These are phyloP conservation scores for Botrytis squamosa DNA, from an alignment of 2,329 filamentous ascomycete genomes.

Conservation along the genomic window DNA sequence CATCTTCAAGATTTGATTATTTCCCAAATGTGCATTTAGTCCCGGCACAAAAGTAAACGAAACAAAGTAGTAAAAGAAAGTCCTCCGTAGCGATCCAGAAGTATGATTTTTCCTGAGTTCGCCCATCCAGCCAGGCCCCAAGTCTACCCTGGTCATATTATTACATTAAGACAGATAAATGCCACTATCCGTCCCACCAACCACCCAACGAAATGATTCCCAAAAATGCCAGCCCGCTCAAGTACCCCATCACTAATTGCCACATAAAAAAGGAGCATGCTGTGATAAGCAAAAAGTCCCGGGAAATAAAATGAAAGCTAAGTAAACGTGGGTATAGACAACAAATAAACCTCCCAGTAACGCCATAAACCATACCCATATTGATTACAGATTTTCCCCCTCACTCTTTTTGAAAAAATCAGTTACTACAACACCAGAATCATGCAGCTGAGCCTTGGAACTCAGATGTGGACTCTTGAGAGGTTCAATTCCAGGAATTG, in stretches of 20 bases:
- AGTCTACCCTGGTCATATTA: conserved; percentile 15
- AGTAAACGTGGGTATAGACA: conserved; percentile 24
- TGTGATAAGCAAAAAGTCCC: conserved; percentile 8
- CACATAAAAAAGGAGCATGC: neutral
- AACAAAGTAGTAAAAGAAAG: conserved; percentile 8
- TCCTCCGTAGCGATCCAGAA: conserved; percentile 4
- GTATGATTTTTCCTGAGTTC: conserved; percentile 9
- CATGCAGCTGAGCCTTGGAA: conserved; percentile 3
- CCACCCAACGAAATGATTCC: neutral
- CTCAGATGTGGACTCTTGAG: conserved; percentile 11
- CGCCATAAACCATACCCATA: conserved; percentile 3
- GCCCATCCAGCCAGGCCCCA: conserved; percentile 12
- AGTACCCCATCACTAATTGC: neutral
- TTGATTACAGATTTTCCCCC: conserved; percentile 12
- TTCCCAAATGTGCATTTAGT: conserved; percentile 5
- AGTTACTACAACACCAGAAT: conserved; percentile 18
- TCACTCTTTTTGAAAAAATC: conserved; percentile 17
- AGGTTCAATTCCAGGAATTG: conserved; percentile 16
- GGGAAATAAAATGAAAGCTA: conserved; percentile 13
- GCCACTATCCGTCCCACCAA: conserved; percentile 6
- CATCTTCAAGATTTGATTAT: conserved; percentile 1
- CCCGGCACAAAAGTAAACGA: conserved; percentile 8
- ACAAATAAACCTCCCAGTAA: conserved; percentile 16
- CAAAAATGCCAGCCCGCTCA: conserved; percentile 3
- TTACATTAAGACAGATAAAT: conserved; percentile 15